Conservation (phyloP, 2,329 filamentous ascomycete species). For the Penicillium sp. region DNA sequence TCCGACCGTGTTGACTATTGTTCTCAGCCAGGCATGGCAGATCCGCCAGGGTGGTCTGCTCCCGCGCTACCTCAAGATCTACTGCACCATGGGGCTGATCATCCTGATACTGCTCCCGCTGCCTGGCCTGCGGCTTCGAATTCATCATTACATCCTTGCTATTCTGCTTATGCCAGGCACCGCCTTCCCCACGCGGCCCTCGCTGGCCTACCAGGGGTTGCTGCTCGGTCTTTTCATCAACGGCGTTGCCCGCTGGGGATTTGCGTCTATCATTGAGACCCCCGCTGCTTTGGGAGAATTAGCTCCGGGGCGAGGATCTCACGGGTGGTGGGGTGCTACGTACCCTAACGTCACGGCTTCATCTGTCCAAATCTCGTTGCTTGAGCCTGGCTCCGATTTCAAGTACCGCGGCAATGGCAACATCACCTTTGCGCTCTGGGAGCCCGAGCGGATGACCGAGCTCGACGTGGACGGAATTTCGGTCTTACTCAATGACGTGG, state of each 20-base stretch:
- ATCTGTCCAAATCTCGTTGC: slow-evolving; percentile 49
- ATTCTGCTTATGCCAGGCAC: slow-evolving; percentile 87
- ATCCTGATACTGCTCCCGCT: slow-evolving; percentile 71
- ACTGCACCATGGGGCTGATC: slow-evolving; percentile 66
- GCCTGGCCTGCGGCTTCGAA: slow-evolving; percentile 77
- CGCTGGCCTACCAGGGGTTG: slow-evolving; percentile 84
- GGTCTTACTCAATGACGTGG: slow-evolving; percentile 65
- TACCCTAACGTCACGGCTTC: slow-evolving; percentile 57
- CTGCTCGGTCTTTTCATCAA: slow-evolving; percentile 92
- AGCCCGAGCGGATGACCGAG: slow-evolving; percentile 41
- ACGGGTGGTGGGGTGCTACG: slow-evolving; percentile 47
- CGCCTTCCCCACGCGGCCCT: slow-evolving; percentile 80
- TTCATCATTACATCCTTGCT: slow-evolving; percentile 93
- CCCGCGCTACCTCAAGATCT: slow-evolving; percentile 74
- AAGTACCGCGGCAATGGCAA: slow-evolving; percentile 47
- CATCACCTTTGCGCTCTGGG: slow-evolving; percentile 50
- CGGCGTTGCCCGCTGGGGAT: slow-evolving; percentile 91
- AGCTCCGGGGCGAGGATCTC: slow-evolving; percentile 45
- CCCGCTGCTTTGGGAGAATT: slow-evolving; percentile 64
- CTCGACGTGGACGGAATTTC: slow-evolving; percentile 58
- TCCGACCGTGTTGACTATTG: slow-evolving; percentile 67
- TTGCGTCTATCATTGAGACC: slow-evolving; percentile 85
- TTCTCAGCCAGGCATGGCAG: slow-evolving; percentile 76
- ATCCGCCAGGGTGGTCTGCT: slow-evolving; percentile 84
- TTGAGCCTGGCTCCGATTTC: slow-evolving; percentile 26